Conservation (phyloP, 1,139 yeast genomes). For the Kurtzmaniella quercitrusa region DNA sequence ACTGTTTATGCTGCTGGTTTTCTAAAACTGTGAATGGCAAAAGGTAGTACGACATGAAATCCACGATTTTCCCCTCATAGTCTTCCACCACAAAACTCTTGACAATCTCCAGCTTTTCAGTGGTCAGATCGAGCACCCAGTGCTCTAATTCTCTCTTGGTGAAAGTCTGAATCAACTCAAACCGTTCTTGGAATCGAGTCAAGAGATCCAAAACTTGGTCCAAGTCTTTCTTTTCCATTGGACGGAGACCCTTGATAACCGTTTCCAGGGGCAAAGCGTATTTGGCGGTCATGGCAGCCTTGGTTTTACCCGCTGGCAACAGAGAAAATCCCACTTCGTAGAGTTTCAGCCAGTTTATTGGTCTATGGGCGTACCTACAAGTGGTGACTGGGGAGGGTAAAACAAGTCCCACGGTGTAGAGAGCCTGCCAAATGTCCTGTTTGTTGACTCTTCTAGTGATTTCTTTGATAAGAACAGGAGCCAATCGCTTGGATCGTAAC, state of each 20-base stretch:
- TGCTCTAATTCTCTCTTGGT: constrained; percentile 69
- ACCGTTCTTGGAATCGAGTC: constrained; percentile 58
- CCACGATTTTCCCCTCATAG: constrained; percentile 64
- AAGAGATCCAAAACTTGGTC: constrained; percentile 60
- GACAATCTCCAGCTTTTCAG: constrained; percentile 48
- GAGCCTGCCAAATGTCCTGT: constrained; percentile 88
- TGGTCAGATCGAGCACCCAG: constrained; percentile 63
- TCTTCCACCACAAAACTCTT: constrained; percentile 77
- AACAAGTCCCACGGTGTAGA: constrained; percentile 88
- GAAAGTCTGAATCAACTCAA: constrained; percentile 70
- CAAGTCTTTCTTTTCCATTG: constrained; percentile 57
- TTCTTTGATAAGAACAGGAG: constrained; percentile 91
- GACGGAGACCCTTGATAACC: constrained; percentile 59
- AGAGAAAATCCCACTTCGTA: constrained; percentile 86
- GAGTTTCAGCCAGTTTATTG: constrained; percentile 86
- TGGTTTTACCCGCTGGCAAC: constrained; percentile 72
- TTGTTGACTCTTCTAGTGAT: constrained; percentile 89
- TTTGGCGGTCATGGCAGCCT: constrained; percentile 76
- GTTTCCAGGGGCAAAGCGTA: constrained; percentile 66
- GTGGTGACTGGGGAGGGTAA: constrained; percentile 91
- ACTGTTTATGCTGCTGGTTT: constrained; percentile 57
- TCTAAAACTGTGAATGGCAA: constrained; percentile 83
- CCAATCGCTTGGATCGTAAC: constrained; percentile 85
- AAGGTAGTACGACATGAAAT: constrained; percentile 84
- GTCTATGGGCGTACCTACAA: constrained; percentile 90